These are phyloP conservation scores for Trifolium dubium DNA, from an alignment of 306 rosid species.

Conservation along the genomic window DNA sequence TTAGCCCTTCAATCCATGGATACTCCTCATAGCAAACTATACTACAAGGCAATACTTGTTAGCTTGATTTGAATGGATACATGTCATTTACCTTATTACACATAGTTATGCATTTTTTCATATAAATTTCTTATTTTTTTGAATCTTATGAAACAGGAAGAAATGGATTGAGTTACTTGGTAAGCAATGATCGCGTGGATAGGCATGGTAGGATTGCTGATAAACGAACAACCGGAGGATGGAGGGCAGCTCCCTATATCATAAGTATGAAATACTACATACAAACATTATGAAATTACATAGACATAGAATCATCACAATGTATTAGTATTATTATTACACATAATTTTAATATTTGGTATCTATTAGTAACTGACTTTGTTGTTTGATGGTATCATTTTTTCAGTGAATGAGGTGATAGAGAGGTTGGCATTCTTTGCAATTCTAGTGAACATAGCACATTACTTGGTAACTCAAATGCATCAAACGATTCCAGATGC, in stretches of 20 bases:
- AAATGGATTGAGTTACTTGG: constrained; percentile 36
- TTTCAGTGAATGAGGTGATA: constrained; percentile 59
- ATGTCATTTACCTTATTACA: not conserved
- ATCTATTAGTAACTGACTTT: not conserved
- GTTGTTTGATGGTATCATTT: not conserved
- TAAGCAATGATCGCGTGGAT: constrained; percentile 59
- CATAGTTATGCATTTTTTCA: not conserved
- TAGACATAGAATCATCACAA: not conserved
- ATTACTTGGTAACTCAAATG: constrained; percentile 57
- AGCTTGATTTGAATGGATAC: not conserved
- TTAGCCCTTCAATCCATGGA: constrained; percentile 27
- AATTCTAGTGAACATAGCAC: constrained; percentile 59
- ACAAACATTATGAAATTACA: not conserved
- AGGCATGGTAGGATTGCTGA: constrained; percentile 51
- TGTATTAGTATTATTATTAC: not conserved
- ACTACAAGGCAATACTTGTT: constrained; percentile 20
- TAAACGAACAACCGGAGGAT: constrained; percentile 61
- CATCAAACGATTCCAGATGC: constrained; percentile 55
- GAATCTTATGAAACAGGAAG: constrained; percentile 35
- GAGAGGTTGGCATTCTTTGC: constrained; percentile 64
- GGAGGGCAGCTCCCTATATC: constrained; percentile 68
- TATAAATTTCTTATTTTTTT: not conserved
- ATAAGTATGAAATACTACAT: constrained; percentile 40
- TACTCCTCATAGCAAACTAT: not conserved
- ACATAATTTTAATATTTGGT: not conserved